Conservation (phyloP, 169 alveolate genomes). For the Cryptosporidium sp. region DNA sequence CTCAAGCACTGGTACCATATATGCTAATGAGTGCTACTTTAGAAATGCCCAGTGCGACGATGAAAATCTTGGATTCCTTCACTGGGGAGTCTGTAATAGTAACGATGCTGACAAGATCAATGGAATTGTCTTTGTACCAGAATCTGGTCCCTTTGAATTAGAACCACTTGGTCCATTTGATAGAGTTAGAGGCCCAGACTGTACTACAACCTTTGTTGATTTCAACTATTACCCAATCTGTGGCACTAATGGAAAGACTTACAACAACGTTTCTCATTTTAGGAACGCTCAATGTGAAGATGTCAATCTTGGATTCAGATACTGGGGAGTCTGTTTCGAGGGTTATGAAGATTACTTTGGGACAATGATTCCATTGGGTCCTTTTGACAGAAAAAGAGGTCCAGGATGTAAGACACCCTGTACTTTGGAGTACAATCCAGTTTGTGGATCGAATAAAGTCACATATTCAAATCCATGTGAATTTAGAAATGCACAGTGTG, state of each 20-base stretch:
- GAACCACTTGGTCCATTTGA: constrained; percentile 51
- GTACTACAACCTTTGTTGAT: not conserved
- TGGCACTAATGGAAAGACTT: constrained; percentile 67
- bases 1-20: constrained; percentile 20
- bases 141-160: constrained; percentile 15
- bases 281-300: constrained; percentile 73
- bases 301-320: constrained; percentile 7
- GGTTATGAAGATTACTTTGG: not conserved
- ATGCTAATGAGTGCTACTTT: constrained; percentile 41
- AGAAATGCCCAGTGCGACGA: constrained; percentile 63
- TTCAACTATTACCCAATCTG: constrained; percentile 46
- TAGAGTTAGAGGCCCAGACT: constrained; percentile 69
- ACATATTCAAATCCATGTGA: constrained; percentile 42
- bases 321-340: constrained; percentile 46
- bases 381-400: constrained; percentile 24
- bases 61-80: constrained; percentile 16
- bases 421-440: constrained; percentile 28
- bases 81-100: constrained; percentile 48
- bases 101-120: not conserved
- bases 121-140: constrained; percentile 22
- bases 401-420: constrained; percentile 50
- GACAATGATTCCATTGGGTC: constrained; percentile 17
- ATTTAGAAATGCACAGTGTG: constrained; percentile 37
- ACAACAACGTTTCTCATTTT: not conserved
- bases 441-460: constrained; percentile 8